Evolutionary conservation across 2,329 filamentous ascomycete genomes (phyloP).

Genomic region (Exophiala mesophila): DNA sequence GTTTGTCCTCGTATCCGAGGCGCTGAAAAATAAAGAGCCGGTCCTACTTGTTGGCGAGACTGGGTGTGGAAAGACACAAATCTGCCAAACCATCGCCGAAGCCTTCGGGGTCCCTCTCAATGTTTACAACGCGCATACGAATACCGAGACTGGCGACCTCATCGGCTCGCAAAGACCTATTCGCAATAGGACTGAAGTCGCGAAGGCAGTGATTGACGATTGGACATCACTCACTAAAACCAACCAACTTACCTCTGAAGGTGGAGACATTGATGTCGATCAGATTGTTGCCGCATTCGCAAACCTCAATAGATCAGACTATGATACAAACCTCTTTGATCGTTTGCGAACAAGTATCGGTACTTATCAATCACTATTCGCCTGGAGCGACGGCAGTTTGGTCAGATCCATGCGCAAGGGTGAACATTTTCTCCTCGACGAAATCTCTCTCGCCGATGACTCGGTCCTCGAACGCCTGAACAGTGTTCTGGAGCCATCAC

Average conservation of each 20-base stretch:
- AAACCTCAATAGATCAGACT: conserved; percentile 15
- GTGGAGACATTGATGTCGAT: conserved; percentile 29
- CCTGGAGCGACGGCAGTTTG: conserved; percentile 92
- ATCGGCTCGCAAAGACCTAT: conserved; percentile 93
- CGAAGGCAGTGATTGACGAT: conserved; percentile 61
- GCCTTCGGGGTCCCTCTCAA: conserved; percentile 70
- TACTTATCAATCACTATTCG: conserved; percentile 80
- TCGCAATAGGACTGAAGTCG: conserved; percentile 71
- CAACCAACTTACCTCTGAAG: conserved; percentile 31
- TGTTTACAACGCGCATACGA: conserved; percentile 96
- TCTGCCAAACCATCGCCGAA: conserved; percentile 87
- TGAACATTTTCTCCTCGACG: conserved; percentile 88
- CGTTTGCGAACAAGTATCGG: conserved; percentile 45
- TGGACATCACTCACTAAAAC: conserved; percentile 41
- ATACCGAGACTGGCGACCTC: conserved; percentile 93
- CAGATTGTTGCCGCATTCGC: conserved; percentile 21
- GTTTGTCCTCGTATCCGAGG: conserved; percentile 82
- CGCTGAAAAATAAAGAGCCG: conserved; percentile 84
- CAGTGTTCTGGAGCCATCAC: conserved; percentile 84
- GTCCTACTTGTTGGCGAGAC: conserved; percentile 94
- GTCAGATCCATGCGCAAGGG: conserved; percentile 90
- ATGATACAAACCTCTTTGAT: conserved; percentile 47
- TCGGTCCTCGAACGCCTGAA: conserved; percentile 95
- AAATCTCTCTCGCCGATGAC: conserved; percentile 96
- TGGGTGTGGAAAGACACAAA: conserved; percentile 94